Evolutionary conservation across 176 grass and related monocot species (phyloP), one percentile per base, ranked within the genome.

Genomic region (Avena sativa): DNA sequence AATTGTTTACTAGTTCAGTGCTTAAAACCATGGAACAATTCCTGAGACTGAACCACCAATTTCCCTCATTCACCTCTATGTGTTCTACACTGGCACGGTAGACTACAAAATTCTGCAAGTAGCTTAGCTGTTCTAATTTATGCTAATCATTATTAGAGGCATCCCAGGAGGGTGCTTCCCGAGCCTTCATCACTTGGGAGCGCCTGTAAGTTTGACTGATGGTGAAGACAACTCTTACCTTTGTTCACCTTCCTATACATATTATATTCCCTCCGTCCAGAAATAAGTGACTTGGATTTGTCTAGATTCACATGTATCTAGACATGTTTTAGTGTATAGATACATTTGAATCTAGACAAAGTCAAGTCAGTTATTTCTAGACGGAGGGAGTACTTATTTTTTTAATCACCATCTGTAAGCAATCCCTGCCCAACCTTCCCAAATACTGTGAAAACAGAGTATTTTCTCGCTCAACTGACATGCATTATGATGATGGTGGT

Each of bases 101-200:
- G 83, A 52, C 81, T 12, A 58, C 49, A 59, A 52, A 57, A 58
- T 11, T 78, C 43, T 30, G 25, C 23, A 28, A 34, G 17, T 4
- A 20, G 10, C 40, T 55, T 79, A 79, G 47, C 55, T 66, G 16
- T 46, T 79, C 30, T 26, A 67, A 26, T 57, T 81, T 50, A 7
- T 65, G 30, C 55, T 86, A 80, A 12, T 83, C 56, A 23, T 88
- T 43, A 11, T 82, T 43, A 10, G 49, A 58, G 59, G 13, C 49
- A 67, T 73, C 70, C 20, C 26, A 65, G 46, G 16, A 1, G n/a
- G 77, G 15, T 71, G 66, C 43, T 65, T 82, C 66, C 15, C 20
- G 74, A 79, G 62, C 14, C 50, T 43, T 11, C 8, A 28, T 85
- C 67, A 30, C 32, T 62, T 13, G 51, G 13, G 60, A 77, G 30